Base-by-base conservation (phyloP, 352 stramenopile species). In the Pythium plurisporium region DNA sequence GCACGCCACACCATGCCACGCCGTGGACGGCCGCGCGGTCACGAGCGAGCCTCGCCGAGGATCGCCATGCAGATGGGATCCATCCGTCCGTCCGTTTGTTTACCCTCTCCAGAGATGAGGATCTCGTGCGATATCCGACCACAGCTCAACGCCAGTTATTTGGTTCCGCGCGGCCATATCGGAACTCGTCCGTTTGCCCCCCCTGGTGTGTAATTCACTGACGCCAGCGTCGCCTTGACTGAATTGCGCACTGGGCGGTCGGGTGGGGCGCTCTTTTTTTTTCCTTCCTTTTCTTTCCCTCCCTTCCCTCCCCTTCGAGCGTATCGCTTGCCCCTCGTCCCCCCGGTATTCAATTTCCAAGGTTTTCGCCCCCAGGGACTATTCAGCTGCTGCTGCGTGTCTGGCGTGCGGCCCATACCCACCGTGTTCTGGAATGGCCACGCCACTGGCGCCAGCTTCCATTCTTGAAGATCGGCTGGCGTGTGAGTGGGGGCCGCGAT, bases 381-480 rank as follows among this genome's bases (percentile, higher is more conserved):
- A 59, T 54, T 65, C 49, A 37, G 49, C 59, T 49, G 48, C 31
- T 59, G 33, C 11, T 9, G 22, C 27, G 22, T 22, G 20, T 25
- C 33, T 55, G 31, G 34, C 55, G 44, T 58, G 56, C 56, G 29
- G n/a, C n/a, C n/a, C n/a, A n/a, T n/a, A n/a, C n/a, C 26, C 30
- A 67, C 60, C 60, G 52, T 62, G 53, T 62, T 62, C 34, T 62
- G 53, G 40, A 38, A 54, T 23, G 26, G 19, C 40, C 36, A 37
- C 50, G 31, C 34, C 33, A 22, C 43, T 60, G 50, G 43, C 50
- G 57, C 43, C 36, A 61, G 59, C 51, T 66, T 66, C 59, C 52
- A 66, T 66, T 61, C 59, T 67, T 67, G 45, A 67, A 67, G 60
- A 59, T 60, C 34, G 49, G 33, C 43, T 58, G 47, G 47, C 38